Evolutionary conservation across 139 green algal genomes (phyloP).

Genomic region (Chlorella sp.): DNA sequence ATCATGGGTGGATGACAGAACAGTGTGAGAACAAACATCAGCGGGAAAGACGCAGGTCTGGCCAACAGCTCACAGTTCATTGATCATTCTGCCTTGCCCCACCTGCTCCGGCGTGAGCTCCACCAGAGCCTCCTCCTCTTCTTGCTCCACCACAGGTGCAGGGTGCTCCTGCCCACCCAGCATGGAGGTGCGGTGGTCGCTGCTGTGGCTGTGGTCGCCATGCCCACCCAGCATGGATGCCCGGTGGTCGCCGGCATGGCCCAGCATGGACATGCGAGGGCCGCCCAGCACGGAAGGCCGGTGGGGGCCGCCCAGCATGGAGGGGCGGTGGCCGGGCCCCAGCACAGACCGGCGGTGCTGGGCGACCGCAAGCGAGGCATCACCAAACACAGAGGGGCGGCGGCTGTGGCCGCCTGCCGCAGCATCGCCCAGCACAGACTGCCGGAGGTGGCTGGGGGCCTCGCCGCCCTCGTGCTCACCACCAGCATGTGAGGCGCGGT

Average conservation of each 20-base stretch:
- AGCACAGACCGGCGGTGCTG: neutral
- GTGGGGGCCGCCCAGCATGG: neutral
- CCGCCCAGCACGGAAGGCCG: neutral
- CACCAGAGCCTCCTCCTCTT: neutral
- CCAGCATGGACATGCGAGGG: neutral
- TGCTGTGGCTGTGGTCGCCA: too few relatives aligned
- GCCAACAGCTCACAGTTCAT: too few relatives aligned
- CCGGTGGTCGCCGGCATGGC: too few relatives aligned
- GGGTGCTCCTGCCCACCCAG: neutral
- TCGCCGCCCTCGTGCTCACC: too few relatives aligned
- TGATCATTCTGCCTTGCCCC: too few relatives aligned
- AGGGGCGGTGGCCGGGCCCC: too few relatives aligned
- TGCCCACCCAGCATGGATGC: neutral
- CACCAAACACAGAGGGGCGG: neutral
- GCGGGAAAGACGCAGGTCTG: too few relatives aligned
- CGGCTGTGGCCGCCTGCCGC: neutral
- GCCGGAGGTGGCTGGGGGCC: neutral
- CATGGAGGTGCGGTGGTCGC: neutral
- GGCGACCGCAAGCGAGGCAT: neutral
- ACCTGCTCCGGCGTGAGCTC: slow-evolving; percentile 62
- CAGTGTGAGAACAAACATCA: too few relatives aligned
- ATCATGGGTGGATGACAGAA: too few relatives aligned
- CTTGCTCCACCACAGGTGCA: neutral
- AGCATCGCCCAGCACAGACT: neutral
- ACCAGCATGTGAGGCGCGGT: neutral